These are phyloP conservation scores for Podospora bellae-mahoneyi DNA, from an alignment of 495 filamentous ascomycete species.

Conservation along the genomic window DNA sequence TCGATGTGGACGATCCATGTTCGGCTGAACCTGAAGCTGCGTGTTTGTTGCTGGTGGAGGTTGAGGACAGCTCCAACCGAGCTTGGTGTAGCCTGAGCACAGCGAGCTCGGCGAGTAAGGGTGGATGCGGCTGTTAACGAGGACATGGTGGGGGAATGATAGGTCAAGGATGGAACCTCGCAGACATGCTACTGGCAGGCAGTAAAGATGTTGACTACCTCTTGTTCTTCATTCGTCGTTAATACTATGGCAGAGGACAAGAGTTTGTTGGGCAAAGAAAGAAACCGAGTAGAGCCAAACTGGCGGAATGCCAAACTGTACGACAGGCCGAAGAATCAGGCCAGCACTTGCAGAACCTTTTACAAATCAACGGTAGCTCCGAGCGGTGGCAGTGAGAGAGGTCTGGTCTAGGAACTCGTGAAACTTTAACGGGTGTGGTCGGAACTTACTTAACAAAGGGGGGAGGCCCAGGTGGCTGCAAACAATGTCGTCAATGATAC, in stretches of 20 bases:
- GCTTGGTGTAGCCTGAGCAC: conserved; percentile 20
- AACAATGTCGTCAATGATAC: conserved; percentile 15
- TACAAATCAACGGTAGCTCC: too few species aligned
- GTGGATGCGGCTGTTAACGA: conserved; percentile 33
- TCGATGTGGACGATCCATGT: conserved; percentile 43
- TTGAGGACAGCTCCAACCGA: conserved; percentile 18
- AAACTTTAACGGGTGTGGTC: conserved; percentile 20
- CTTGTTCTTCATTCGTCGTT: conserved; percentile 17
- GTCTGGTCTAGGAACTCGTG: background rate
- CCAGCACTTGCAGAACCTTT: background rate
- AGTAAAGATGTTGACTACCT: conserved; percentile 16
- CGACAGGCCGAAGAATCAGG: background rate
- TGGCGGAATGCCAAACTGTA: background rate
- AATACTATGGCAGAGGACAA: conserved; percentile 5
- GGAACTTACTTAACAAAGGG: conserved; percentile 25
- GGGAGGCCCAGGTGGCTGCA: background rate
- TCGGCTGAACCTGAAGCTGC: conserved; percentile 45
- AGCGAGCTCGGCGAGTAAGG: conserved; percentile 33
- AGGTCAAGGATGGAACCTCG: background rate
- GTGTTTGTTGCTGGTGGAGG: conserved; percentile 36
- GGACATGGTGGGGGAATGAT: conserved; percentile 29
- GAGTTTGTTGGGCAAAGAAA: background rate
- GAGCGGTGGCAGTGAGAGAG: background rate
- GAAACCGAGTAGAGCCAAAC: background rate
- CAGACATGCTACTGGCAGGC: conserved; percentile 19